Evolutionary conservation across 177 flowering plant species (phyloP).

Genomic region (Vitis hybrid): DNA sequence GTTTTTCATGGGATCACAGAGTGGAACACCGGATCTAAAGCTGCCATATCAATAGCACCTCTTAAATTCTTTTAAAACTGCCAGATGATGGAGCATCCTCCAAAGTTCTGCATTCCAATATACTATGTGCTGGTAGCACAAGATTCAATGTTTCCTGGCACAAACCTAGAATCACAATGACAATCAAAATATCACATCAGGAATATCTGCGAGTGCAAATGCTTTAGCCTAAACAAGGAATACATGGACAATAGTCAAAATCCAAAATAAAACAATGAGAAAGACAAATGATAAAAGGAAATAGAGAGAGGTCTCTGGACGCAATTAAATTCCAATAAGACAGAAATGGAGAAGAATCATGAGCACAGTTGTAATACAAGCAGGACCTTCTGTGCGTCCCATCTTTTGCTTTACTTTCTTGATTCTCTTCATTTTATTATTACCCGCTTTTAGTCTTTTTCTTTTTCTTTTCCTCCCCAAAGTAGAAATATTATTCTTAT

Average conservation of each 20-base stretch:
- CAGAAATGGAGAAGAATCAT: constrained; percentile 6
- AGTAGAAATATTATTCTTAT: constrained; percentile 3
- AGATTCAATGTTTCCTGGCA: too few species aligned
- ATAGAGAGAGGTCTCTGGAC: neutral
- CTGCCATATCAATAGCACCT: too few species aligned
- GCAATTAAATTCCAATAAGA: neutral
- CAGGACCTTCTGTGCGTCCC: neutral
- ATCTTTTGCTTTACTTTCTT: constrained; percentile 8
- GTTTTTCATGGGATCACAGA: too few species aligned
- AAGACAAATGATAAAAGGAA: neutral
- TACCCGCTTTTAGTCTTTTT: neutral
- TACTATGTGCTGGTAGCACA: too few species aligned
- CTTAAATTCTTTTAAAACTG: too few species aligned
- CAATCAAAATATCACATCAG: too few species aligned
- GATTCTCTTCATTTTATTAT: constrained; percentile 4
- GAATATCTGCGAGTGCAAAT: too few species aligned
- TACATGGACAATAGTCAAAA: neutral
- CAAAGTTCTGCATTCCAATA: too few species aligned
- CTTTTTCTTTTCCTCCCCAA: constrained; percentile 2
- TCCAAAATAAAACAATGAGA: neutral
- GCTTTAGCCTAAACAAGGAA: too few species aligned
- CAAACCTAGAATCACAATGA: too few species aligned
- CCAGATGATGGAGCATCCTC: too few species aligned
- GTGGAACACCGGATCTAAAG: too few species aligned
- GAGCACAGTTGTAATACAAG: constrained; percentile 8